Evolutionary conservation across 805 yeast species (phyloP).

Genomic region (Barnettozyma salicaria): DNA sequence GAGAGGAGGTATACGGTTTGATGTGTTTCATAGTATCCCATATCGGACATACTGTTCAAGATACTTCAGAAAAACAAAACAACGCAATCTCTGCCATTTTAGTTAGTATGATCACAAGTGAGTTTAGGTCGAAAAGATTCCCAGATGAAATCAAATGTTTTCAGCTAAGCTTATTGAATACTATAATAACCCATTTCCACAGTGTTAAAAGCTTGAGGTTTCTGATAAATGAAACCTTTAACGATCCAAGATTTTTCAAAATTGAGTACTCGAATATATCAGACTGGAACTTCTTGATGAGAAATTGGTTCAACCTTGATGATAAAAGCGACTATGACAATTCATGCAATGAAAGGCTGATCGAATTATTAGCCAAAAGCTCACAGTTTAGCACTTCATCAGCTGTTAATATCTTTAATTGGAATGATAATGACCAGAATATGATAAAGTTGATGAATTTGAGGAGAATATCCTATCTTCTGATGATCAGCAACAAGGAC

Average conservation of each 20-base stretch:
- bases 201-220: constrained; percentile 56
- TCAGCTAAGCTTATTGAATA: constrained; percentile 40
- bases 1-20: constrained; percentile 41
- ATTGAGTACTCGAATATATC: constrained; percentile 26
- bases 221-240: constrained; percentile 55
- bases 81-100: constrained; percentile 46
- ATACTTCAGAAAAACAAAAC: constrained; percentile 56
- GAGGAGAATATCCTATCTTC: constrained; percentile 56
- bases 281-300: constrained; percentile 51
- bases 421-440: constrained; percentile 62
- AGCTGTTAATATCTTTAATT: constrained; percentile 59
- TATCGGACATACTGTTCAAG: constrained; percentile 31
- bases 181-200: constrained; percentile 22
- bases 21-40: constrained; percentile 33
- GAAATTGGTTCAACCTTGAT: constrained; percentile 50
- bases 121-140: constrained; percentile 39
- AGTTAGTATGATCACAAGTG: constrained; percentile 47
- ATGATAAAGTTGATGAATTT: constrained; percentile 47
- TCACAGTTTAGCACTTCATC: constrained; percentile 37
- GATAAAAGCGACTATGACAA: constrained; percentile 2
- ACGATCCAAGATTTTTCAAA: constrained; percentile 53
- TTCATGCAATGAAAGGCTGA: constrained; percentile 40
- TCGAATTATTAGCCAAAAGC: constrained; percentile 39
- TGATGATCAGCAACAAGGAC: constrained; percentile 58
- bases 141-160: constrained; percentile 34